Conservation (phyloP, 208 protist genomes). For the Trypanosoma congolense region DNA sequence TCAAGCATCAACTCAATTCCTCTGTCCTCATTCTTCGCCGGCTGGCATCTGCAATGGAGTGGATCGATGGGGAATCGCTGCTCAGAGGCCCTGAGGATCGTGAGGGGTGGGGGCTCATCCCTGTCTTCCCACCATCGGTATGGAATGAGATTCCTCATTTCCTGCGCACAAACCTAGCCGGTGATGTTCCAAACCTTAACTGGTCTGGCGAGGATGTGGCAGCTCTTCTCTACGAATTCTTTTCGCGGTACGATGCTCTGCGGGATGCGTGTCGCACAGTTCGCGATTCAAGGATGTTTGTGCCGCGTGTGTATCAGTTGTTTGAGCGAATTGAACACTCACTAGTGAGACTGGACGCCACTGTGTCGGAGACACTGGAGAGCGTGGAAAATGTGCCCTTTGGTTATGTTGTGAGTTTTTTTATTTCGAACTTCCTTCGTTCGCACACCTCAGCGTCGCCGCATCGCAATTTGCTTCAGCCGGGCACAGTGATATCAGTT, state of each 20-base stretch:
- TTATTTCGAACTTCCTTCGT: slow-evolving; percentile 12
- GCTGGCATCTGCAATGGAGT: slow-evolving; percentile 39
- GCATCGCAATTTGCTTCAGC: slow-evolving; percentile 21
- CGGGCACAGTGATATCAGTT: slow-evolving; percentile 27
- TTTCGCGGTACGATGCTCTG: slow-evolving; percentile 29
- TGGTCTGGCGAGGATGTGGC: slow-evolving; percentile 43
- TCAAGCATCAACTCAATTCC: slow-evolving; percentile 79
- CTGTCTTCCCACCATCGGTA: slow-evolving; percentile 31
- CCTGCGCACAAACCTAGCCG: slow-evolving; percentile 46
- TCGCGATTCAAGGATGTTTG: slow-evolving; percentile 65
- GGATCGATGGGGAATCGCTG: slow-evolving; percentile 49
- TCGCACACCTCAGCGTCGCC: slow-evolving; percentile 17
- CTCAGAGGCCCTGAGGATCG: slow-evolving; percentile 31
- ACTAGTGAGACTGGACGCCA: slow-evolving; percentile 19
- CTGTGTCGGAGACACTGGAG: slow-evolving; percentile 25
- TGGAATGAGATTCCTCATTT: slow-evolving; percentile 71
- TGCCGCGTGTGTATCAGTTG: slow-evolving; percentile 45
- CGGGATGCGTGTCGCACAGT: slow-evolving; percentile 30
- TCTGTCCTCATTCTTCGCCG: slow-evolving; percentile 53
- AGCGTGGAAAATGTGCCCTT: slow-evolving; percentile 54
- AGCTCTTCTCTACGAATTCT: slow-evolving; percentile 48
- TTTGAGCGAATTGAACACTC: slow-evolving; percentile 44
- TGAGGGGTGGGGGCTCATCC: slow-evolving; percentile 34
- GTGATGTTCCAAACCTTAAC: slow-evolving; percentile 56
- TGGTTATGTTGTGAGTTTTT: slow-evolving; percentile 38